Percentiles rank a stretch among this genome's conserved stretches.
These are phyloP conservation scores for Alternaria triticimaculans DNA, from an alignment of 2,329 filamentous ascomycete species.

Conservation along the genomic window DNA sequence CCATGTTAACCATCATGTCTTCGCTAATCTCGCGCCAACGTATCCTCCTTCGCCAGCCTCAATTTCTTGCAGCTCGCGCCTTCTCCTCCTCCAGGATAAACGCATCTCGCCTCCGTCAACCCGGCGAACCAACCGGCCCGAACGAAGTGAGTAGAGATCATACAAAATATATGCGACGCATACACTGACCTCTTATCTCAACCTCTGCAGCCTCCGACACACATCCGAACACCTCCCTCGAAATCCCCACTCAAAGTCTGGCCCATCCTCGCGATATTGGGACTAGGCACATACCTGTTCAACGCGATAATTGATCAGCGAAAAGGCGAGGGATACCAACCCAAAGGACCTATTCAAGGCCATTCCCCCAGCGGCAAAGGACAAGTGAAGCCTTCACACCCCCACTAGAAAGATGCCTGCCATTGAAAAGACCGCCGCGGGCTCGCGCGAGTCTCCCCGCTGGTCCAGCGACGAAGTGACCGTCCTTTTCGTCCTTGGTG, in stretches of 20 bases:
- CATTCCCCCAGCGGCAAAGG: conserved; percentile 41
- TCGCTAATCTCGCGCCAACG: conserved; percentile 27
- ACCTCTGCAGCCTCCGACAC: conserved; percentile 28
- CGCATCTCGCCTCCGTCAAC: conserved; percentile 42
- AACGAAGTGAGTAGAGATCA: conserved; percentile 37
- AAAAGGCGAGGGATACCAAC: conserved; percentile 44
- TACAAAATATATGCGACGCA: neutral
- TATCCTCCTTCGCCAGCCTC: conserved; percentile 13
- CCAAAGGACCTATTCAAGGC: conserved; percentile 37
- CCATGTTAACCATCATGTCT: conserved; percentile 38
- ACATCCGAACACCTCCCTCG: conserved; percentile 43
- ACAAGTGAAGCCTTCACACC: conserved; percentile 26
- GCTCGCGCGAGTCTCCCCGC: conserved; percentile 65
- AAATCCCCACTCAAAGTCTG: conserved; percentile 51
- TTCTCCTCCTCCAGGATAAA: conserved; percentile 32
- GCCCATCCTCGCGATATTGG: conserved; percentile 58
- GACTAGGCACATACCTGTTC: conserved; percentile 54
- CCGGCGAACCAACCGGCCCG: conserved; percentile 44
- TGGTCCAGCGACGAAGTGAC: conserved; percentile 81
- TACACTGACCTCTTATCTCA: neutral
- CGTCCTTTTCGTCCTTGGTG: conserved; percentile 96
- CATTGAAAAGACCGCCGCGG: conserved; percentile 47
- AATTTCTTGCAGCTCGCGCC: conserved; percentile 19
- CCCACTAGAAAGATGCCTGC: conserved; percentile 49
- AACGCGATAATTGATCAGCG: conserved; percentile 55